phyloP scores from a whole-genome alignment of 305 asterid species.

The Rubia peregrina region DNA sequence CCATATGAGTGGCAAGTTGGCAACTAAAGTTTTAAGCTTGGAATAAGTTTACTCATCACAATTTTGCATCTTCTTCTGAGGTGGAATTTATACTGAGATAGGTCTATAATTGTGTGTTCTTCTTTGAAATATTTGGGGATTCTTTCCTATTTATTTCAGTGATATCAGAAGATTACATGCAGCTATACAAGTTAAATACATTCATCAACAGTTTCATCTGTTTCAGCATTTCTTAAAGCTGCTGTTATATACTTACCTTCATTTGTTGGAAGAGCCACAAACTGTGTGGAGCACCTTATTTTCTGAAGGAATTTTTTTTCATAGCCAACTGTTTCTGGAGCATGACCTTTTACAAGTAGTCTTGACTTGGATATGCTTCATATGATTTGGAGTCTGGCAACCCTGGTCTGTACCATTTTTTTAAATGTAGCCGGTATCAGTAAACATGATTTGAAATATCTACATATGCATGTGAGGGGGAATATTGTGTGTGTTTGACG shows the following conservation, averaged over 20 bases:
- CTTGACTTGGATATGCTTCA: not conserved
- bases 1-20: not conserved
- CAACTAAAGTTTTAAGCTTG: not conserved
- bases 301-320: not conserved
- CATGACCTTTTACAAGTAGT: not conserved
- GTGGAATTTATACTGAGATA: not conserved
- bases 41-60: not conserved
- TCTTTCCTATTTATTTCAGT: too few relatives aligned
- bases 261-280: not conserved
- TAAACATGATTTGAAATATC: not conserved
- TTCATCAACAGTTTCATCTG: not conserved
- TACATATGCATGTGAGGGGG: not conserved
- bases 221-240: slow-evolving; percentile 1
- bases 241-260: not conserved
- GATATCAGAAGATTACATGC: not conserved
- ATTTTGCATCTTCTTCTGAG: too few relatives aligned
- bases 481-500: not conserved
- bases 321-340: too few relatives aligned
- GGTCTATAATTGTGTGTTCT: not conserved
- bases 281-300: not conserved
- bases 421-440: not conserved
- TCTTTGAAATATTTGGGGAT: not conserved
- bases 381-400: not conserved
- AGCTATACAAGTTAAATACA: not conserved
- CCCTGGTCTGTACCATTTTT: not conserved